Evolutionary conservation across 352 stramenopile species (phyloP).

Genomic region (Pythium volutum): DNA sequence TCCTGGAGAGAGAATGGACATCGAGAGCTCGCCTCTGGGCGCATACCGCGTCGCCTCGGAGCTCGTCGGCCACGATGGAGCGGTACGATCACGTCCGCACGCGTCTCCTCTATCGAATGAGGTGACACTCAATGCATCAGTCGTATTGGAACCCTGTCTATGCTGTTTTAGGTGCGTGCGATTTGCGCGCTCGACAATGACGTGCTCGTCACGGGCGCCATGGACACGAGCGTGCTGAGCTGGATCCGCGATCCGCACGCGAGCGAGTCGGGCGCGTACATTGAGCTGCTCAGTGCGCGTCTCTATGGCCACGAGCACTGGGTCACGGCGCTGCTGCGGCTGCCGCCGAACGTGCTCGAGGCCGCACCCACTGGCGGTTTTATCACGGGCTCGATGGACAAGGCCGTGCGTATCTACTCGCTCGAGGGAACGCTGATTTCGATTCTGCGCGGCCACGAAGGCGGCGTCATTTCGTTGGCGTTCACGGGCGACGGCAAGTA

Average conservation of each 20-base stretch:
- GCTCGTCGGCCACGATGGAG: constrained; percentile 72
- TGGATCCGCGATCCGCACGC: constrained; percentile 42
- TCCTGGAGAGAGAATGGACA: not conserved
- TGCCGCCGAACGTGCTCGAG: constrained; percentile 31
- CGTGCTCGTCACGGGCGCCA: constrained; percentile 65
- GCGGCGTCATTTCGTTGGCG: constrained; percentile 71
- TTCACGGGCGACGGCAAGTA: constrained; percentile 35
- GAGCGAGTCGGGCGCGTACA: constrained; percentile 25
- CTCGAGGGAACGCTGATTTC: constrained; percentile 39
- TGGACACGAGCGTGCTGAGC: constrained; percentile 62
- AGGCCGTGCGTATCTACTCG: constrained; percentile 63
- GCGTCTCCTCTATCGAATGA: not conserved
- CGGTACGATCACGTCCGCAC: constrained; percentile 34
- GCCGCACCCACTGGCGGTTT: constrained; percentile 42
- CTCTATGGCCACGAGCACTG: constrained; percentile 84
- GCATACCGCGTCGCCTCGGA: constrained; percentile 36
- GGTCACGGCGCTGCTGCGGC: constrained; percentile 57
- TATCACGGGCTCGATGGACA: constrained; percentile 81
- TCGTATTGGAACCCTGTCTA: not conserved
- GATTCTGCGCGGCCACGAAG: constrained; percentile 59
- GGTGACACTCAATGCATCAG: not conserved
- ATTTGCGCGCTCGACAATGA: constrained; percentile 48
- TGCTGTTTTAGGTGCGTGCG: constrained; percentile 47
- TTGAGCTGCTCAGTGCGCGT: constrained; percentile 44
- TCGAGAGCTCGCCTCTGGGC: not conserved